Evolutionary conservation across 345 rosid species (phyloP), one percentile per base, ranked within the genome.

Genomic region (Toxicodendron radicans): DNA sequence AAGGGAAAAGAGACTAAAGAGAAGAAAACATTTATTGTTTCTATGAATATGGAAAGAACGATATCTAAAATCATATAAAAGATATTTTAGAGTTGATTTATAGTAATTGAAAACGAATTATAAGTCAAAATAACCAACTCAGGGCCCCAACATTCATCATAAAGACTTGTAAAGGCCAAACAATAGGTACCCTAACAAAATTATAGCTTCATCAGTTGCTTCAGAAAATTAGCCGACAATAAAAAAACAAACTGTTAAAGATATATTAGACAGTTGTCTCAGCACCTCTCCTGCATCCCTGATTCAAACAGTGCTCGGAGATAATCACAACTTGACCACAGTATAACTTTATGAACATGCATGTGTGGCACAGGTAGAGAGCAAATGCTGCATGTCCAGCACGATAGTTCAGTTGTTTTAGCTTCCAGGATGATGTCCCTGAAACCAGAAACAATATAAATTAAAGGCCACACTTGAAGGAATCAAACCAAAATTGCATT

Each of bases 221-320:
- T 70, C 54, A 58, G 51, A 9, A 43, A 69, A 54, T 68, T 52
- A 54, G 23, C 38, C 14, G 38, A 70, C 27, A 11, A 46, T 5
- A 69, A 32, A 57, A 33, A 3, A 11, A 58, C 21, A 20, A 27
- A 58, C 3, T n/a, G 3, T 11, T 33, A 74, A 20, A 58, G 49
- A 43, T 61, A 35, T 17, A n/a, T 23, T 23, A 64, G 56, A 63
- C 7, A 58, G 43, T 20, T 12, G 21, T 70, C 54, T 68, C 14
- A 48, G 23, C 51, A 94, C 98, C 97, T 91, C 78, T 94, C 98
- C 59, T 78, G 89, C 98, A 94, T 94, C 76, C 98, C 98, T 5
- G 97, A 94, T 71, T 85, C 86, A 72, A 90, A 84, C 85, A 94
- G 71, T 61, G 98, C 98, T 76, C 83, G 85, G 27, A 94, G 59